Evolutionary conservation across 1,139 yeast species (phyloP), one percentile per base, ranked within the genome.

Genomic region (Pichia sp.): DNA sequence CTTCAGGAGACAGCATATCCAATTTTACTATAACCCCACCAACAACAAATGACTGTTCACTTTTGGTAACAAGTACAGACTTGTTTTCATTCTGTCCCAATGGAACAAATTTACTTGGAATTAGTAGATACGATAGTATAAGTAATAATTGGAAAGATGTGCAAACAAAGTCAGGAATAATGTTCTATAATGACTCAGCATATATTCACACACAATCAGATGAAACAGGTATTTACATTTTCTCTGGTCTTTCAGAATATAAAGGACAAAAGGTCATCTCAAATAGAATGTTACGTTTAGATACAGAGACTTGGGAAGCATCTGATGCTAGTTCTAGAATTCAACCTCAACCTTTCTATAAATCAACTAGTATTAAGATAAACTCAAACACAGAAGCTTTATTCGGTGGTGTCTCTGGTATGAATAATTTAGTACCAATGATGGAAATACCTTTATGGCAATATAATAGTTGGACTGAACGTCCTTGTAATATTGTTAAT

Each of bases 381-480:
- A 51, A 50, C 48, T 44, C 44, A 46, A 48, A 64, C 22, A 56
- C 70, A 1, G 63, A 63, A 35, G 53, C 77, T 32, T 47, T 73
- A 30, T 59, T 78, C 28, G 84, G 84, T 1, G 85, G 85, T 4
- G 62, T 63, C 38, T 68, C 81, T 0, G 50, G 11, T 5, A 14
- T 58, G 4, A 54, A 61, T 8, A 80, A 80, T 0, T 77, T 83
- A 81, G 71, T 78, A 28, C 69, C 73, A 42, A 69, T 78, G 73
- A 67, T 68, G 50, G 84, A 78, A 55, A 56, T 77, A 6, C 83
- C 84, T 0, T 52, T 75, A 2, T 77, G 81, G 79, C 74, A 73
- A 47, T 71, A 71, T 42, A 66, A 64, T 38, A 62, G 79, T 2
- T 79, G 85, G 85, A 66, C 77, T 4, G 77, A 74, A 54, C 63